Conservation (phyloP, 2,329 filamentous ascomycete species). For the Fusarium haematococcum region DNA sequence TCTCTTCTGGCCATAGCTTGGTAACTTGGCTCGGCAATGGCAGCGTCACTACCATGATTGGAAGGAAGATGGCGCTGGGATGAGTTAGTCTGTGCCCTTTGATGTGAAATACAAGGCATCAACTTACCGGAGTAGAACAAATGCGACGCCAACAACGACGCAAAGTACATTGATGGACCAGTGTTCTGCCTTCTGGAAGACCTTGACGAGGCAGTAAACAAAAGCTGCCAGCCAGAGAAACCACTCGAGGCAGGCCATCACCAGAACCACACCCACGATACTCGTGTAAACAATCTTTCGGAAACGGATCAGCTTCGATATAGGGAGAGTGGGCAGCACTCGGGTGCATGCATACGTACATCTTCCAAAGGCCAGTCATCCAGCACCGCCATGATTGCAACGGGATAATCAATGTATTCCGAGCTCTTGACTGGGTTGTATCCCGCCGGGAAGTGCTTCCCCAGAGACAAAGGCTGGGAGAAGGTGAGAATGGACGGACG, state of each 20-base stretch:
- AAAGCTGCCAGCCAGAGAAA: conserved; percentile 95
- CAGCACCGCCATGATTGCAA: conserved; percentile 55
- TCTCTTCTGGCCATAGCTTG: conserved; percentile 74
- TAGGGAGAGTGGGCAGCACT: background rate
- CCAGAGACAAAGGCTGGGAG: background rate
- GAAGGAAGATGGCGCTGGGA: conserved; percentile 82
- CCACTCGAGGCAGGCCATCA: conserved; percentile 91
- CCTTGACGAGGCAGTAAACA: conserved; percentile 89
- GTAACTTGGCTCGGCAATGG: conserved; percentile 81
- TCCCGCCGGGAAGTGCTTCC: background rate
- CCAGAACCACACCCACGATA: conserved; percentile 83
- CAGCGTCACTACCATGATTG: conserved; percentile 93
- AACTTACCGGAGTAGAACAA: conserved; percentile 78
- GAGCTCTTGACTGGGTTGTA: background rate
- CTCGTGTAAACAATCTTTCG: conserved; percentile 84
- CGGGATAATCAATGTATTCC: background rate
- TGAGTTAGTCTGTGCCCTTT: background rate
- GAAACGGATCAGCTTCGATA: background rate
- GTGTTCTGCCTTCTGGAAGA: conserved; percentile 89
- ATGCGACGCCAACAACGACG: conserved; percentile 78
- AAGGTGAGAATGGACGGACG: background rate
- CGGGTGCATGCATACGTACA: conserved; percentile 42
- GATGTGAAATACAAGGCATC: background rate
- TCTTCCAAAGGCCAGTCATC: conserved; percentile 64
- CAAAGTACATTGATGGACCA: conserved; percentile 85